Base-by-base conservation (phyloP, 2,329 filamentous ascomycete species). In the Lizonia empirigonia region DNA sequence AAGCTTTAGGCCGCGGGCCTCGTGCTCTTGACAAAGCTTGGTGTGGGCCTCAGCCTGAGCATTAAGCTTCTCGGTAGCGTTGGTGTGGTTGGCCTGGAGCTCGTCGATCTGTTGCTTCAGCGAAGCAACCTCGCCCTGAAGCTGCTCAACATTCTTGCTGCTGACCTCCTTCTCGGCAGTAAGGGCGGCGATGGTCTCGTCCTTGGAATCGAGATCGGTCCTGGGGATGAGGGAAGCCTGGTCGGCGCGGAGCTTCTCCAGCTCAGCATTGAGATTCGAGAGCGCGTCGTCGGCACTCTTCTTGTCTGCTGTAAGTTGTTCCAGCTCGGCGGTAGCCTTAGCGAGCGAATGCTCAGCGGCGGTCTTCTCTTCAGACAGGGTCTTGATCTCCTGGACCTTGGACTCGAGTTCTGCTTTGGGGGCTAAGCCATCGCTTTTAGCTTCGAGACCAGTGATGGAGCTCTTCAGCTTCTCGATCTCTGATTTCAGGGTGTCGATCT, bases 401-500 rank as follows among this genome's bases (percentile, higher is more conserved):
- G 64, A 58, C 29, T 69, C 64, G 15, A 70, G 27, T 10, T 68
- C 65, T 12, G 55, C 53, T 29, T 62, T 63, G 27, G 63, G 59
- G 2, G 58, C 60, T 15, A 56, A 53, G 12, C 58, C 56, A 24
- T 48, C 47, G 39, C 51, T 49, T 36, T 54, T 56, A 5, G 56
- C 44, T 37, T 67, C 56, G n/a, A 69, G 48, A 20, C 53, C 54
- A 1, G 53, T 59, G 10, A 71, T 63, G 22, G 54, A 52, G 22
- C 53, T 56, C 51, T 69, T 64, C 29, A 73, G 61, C 34, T 61
- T 53, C 48, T 65, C 59, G 26, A 72, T 65, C 47, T 69, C 61
- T 10, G 58, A 57, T 50, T 70, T 62, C 32, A 70, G 58, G 2
- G 55, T 45, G 7, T 63, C 61, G 32, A 71, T 67, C 53, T 66